A percentile compares a stretch with the other conserved stretches of the same genome.
Evolutionary conservation across 805 yeast genomes (phyloP).

Genomic region (Ascoidea tarda): DNA sequence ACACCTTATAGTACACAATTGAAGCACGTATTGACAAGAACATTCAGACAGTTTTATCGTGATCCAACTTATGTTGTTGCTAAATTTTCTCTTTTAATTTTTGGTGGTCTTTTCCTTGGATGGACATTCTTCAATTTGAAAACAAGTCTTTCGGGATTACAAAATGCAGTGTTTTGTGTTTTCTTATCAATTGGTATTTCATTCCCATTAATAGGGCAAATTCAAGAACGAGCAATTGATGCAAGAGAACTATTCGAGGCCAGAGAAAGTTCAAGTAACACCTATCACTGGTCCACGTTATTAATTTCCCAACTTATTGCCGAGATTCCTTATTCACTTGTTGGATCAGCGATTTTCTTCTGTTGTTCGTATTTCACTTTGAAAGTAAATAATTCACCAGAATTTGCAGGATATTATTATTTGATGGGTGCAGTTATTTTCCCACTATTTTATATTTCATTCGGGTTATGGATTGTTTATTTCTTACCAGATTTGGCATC

Average conservation of each 20-base stretch:
- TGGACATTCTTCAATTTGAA: constrained; percentile 54
- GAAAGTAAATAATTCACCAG: constrained; percentile 26
- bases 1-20: constrained; percentile 34
- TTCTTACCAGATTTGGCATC: constrained; percentile 53
- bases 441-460: constrained; percentile 34
- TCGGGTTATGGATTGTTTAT: constrained; percentile 41
- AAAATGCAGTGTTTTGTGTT: constrained; percentile 43
- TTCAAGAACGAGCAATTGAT: constrained; percentile 41
- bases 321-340: constrained; percentile 47
- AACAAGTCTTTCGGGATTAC: constrained; percentile 36
- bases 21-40: constrained; percentile 25
- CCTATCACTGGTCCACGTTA: constrained; percentile 57
- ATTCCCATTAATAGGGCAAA: constrained; percentile 48
- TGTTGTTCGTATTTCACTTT: constrained; percentile 39
- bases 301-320: constrained; percentile 35
- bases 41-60: constrained; percentile 37
- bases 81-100: constrained; percentile 34
- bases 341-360: constrained; percentile 36
- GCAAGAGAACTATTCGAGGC: constrained; percentile 55
- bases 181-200: constrained; percentile 44
- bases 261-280: constrained; percentile 57
- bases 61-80: constrained; percentile 49
- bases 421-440: constrained; percentile 32
- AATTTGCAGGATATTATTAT: constrained; percentile 38
- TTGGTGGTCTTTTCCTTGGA: constrained; percentile 54